Percentiles rank a stretch among this genome's conserved stretches.
phyloP scores from a whole-genome alignment of 305 asterid genomes.

The Fraxinus platypoda region DNA sequence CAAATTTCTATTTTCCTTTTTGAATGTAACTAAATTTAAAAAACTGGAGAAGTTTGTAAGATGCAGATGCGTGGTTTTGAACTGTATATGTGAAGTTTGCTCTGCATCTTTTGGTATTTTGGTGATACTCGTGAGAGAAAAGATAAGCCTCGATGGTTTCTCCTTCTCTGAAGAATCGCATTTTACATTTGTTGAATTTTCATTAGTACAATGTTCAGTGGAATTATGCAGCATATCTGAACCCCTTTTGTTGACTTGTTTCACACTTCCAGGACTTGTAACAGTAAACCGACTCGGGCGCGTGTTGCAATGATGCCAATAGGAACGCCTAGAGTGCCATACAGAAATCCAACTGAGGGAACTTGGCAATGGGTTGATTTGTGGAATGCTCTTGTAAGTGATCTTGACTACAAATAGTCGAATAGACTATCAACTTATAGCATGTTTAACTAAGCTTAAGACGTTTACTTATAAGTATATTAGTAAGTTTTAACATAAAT shows the following conservation, averaged over 20 bases:
- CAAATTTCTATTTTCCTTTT: background rate
- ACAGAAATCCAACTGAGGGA: slow-evolving; percentile 67
- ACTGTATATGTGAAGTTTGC: background rate
- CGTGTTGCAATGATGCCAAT: slow-evolving; percentile 87
- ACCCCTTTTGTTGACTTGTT: slow-evolving; percentile 7
- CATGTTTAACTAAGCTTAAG: background rate
- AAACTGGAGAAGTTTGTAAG: background rate
- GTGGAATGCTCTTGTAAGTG: slow-evolving; percentile 98
- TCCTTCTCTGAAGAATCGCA: background rate
- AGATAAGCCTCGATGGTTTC: background rate
- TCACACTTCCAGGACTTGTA: slow-evolving; percentile 38
- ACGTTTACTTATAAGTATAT: background rate
- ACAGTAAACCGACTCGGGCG: slow-evolving; percentile 51
- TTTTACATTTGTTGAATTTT: background rate
- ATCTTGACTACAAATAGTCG: slow-evolving; percentile 9
- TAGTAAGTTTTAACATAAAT: background rate
- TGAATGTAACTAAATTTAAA: background rate
- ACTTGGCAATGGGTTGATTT: slow-evolving; percentile 92
- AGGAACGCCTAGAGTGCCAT: slow-evolving; percentile 90
- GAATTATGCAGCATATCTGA: slow-evolving; percentile 14
- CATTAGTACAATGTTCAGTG: background rate
- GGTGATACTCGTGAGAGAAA: background rate
- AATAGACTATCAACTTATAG: background rate
- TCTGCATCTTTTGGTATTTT: background rate
- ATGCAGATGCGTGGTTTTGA: background rate